phyloP scores from a whole-genome alignment of 1,139 yeast genomes.

The Sugiyamaella pinicola region DNA sequence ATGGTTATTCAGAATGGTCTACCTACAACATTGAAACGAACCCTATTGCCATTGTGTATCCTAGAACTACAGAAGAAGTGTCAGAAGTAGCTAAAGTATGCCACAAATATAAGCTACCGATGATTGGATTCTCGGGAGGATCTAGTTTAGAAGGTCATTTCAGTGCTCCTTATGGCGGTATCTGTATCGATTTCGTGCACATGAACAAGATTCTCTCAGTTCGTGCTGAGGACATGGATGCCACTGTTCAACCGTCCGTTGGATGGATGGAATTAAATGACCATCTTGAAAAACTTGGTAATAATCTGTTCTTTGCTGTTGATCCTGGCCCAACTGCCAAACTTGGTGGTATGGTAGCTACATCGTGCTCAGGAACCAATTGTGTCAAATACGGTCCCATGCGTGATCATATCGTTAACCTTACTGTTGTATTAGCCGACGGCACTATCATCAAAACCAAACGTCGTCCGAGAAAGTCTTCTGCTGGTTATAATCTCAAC shows the following conservation, averaged over 20 bases:
- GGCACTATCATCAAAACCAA: constrained; percentile 75
- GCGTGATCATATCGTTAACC: constrained; percentile 69
- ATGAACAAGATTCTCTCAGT: constrained; percentile 63
- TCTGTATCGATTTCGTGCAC: constrained; percentile 57
- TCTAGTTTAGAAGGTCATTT: constrained; percentile 89
- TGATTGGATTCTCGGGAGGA: constrained; percentile 83
- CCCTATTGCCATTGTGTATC: constrained; percentile 52
- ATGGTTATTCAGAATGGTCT: constrained; percentile 43
- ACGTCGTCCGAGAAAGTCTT: constrained; percentile 70
- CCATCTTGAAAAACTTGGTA: constrained; percentile 50
- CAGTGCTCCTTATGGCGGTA: constrained; percentile 71
- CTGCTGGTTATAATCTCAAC: constrained; percentile 76
- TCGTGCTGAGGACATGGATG: constrained; percentile 66
- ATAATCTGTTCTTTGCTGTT: constrained; percentile 62
- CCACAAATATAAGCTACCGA: constrained; percentile 64
- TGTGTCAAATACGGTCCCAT: constrained; percentile 77
- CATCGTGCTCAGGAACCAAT: constrained; percentile 79
- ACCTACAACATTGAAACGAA: constrained; percentile 37
- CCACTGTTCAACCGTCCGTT: constrained; percentile 75
- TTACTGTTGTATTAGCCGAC: constrained; percentile 78
- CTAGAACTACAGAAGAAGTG: constrained; percentile 68
- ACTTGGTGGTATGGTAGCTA: constrained; percentile 75
- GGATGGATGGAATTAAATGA: constrained; percentile 76
- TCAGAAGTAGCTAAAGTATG: constrained; percentile 64
- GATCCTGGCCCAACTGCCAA: constrained; percentile 86